Conservation (phyloP, 2,329 filamentous ascomycete species). For the Paecilomyces formosus region DNA sequence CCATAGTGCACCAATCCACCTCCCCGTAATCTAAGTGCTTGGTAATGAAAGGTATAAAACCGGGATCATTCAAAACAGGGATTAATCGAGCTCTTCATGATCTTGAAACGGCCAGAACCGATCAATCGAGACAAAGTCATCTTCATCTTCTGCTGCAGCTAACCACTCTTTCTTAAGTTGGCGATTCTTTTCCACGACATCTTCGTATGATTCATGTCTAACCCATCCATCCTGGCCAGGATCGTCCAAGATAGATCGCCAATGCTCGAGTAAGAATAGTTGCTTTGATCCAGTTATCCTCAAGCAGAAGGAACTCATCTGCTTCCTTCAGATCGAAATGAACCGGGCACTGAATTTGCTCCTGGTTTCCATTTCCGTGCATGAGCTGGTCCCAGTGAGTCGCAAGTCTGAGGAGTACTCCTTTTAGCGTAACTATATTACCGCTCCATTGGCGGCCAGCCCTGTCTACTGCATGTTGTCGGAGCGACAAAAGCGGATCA, state of each 20-base stretch:
- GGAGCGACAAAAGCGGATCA: constrained; percentile 10
- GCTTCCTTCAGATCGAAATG: not conserved
- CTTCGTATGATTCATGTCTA: not conserved
- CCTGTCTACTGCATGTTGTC: constrained; percentile 15
- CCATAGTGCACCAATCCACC: no score
- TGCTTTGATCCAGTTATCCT: constrained; percentile 1
- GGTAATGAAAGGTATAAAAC: no score
- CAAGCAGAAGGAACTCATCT: not conserved
- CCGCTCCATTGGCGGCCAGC: constrained; percentile 17
- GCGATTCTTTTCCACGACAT: not conserved
- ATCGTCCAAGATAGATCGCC: not conserved
- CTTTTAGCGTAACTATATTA: constrained; percentile 13
- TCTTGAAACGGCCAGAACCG: not conserved
- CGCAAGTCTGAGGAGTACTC: constrained; percentile 2
- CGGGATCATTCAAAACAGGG: no score
- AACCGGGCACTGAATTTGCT: not conserved
- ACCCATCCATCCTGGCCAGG: not conserved
- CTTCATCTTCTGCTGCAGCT: not conserved
- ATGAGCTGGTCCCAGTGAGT: not conserved
- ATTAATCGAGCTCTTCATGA: constrained; percentile 1
- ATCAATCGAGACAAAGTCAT: not conserved
- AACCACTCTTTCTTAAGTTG: not conserved
- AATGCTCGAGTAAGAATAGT: not conserved
- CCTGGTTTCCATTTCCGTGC: not conserved
- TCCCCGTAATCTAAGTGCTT: no score